These are phyloP conservation scores for Mortierella sp. DNA, from an alignment of 371 early-diverging fungal species.

Conservation along the genomic window DNA sequence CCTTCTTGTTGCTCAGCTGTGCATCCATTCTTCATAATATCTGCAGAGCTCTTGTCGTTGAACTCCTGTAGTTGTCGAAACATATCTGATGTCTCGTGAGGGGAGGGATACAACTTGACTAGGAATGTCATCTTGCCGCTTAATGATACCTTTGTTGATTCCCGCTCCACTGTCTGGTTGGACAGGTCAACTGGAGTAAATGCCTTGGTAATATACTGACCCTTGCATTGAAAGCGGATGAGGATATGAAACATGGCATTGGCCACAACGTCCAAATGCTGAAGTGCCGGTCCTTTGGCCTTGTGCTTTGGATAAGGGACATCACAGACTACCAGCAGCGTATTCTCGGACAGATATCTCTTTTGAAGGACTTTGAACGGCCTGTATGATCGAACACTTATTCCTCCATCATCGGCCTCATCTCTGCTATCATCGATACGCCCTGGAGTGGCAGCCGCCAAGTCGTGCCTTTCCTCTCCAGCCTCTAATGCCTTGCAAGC, in stretches of 20 bases:
- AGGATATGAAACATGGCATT: conserved; percentile 35
- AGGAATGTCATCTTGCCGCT: conserved; percentile 30
- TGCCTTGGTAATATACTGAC: conserved; percentile 26
- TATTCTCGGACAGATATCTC: conserved; percentile 17
- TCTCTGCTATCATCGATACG: background rate
- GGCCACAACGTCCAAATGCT: background rate
- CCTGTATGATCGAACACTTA: conserved; percentile 33
- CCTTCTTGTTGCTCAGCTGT: background rate
- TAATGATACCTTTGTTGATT: no score
- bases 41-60: background rate
- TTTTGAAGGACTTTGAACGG: conserved; percentile 37
- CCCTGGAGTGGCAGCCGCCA: background rate
- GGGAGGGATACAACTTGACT: conserved; percentile 42
- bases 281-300: background rate
- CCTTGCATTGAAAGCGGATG: conserved; percentile 26
- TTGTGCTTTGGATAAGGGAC: conserved; percentile 8
- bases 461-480: background rate
- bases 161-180: no score
- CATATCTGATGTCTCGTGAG: conserved; percentile 41
- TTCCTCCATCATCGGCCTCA: background rate
- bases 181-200: conserved; percentile 41
- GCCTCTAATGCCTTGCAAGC: conserved; percentile 14
- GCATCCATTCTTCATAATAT: background rate
- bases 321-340: conserved; percentile 34
- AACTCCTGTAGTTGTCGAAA: conserved; percentile 22